Conservation (phyloP, 495 filamentous ascomycete genomes). For the Xylaria nigripes region DNA sequence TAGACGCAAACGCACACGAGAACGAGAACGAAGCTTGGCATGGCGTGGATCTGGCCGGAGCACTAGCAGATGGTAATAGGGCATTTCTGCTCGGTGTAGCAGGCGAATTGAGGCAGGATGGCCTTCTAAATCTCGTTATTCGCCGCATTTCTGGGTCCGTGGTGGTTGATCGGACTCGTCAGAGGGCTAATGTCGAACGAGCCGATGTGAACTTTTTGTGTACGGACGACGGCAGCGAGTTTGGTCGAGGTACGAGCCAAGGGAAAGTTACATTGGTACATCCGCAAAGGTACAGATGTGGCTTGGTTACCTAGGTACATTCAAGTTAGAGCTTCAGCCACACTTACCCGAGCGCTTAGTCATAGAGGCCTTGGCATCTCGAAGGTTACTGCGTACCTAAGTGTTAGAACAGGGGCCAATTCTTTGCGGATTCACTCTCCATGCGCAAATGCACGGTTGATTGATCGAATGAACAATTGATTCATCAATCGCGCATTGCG, state of each 20-base stretch:
- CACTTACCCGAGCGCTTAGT: neutral
- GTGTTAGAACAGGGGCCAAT: too few species aligned
- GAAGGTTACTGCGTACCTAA: too few species aligned
- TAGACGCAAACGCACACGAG: neutral
- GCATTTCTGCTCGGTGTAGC: neutral
- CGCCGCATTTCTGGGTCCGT: conserved; percentile 21
- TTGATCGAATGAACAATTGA: neutral
- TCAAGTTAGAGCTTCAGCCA: conserved; percentile 3
- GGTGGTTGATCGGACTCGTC: neutral
- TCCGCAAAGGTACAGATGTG: neutral
- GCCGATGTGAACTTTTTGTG: neutral
- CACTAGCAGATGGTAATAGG: conserved; percentile 3
- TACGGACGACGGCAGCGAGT: neutral
- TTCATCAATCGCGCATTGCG: neutral
- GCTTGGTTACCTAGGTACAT: neutral
- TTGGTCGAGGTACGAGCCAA: too few species aligned
- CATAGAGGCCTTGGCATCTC: neutral
- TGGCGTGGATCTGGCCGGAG: neutral
- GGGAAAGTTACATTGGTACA: too few species aligned
- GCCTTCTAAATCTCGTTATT: conserved; percentile 22
- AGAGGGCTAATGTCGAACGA: neutral
- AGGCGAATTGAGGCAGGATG: conserved; percentile 13
- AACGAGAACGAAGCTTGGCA: conserved; percentile 2
- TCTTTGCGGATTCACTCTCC: neutral
- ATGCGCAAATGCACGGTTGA: neutral